Base-by-base conservation (phyloP, 148 eudicot species). In the Tetragonia tetragonoides region DNA sequence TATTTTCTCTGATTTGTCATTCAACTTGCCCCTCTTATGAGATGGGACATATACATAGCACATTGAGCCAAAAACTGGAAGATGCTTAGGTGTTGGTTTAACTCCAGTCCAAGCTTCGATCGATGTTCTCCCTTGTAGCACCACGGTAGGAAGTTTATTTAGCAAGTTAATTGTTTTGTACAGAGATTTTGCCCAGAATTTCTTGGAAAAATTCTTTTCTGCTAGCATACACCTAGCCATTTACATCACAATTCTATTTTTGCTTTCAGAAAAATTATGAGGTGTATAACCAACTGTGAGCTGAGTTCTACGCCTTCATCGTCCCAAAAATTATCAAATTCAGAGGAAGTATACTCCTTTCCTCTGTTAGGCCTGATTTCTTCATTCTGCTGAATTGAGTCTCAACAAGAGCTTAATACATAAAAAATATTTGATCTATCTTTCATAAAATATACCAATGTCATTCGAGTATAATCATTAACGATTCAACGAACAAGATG, bases 191-290 rank as follows among this genome's bases (percentile, higher is more conserved):
- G 7, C 53, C 72, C 72, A 68, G 7, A 40, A 41, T 68, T 17
- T 68, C 72, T 68, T 68, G 3, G 72, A 53, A 51, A 42, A 37
- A 4, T 68, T 42, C 10, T 68, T 41, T 41, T 40, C 72, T 15
- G 53, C 51, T 10, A 68, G 51, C 53, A 68, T 40, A 10, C 72
- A 68, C 42, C 53, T 38, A 41, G 53, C 46, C 72, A 68, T 68
- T 18, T 40, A 24, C 24, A 42, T 41, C 6, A 68, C 7, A 2
- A 47, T 67, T 40, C 5, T 68, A 24, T 68, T 68, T 68, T 68
- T 40, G 14, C 39, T 20, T 57, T 57, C 23, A 3, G 3, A 57
- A 5, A 57, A 0, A 1, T 23, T 23, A 57, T 57, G 23, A 20
- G 62, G 62, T 3, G 23, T 57, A 57, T 57, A 57, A 57, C 62